Percentiles rank a stretch among this genome's conserved stretches.
Evolutionary conservation across 129 eudicot genomes (phyloP).

Genomic region (Heracleum sosnowskyi): DNA sequence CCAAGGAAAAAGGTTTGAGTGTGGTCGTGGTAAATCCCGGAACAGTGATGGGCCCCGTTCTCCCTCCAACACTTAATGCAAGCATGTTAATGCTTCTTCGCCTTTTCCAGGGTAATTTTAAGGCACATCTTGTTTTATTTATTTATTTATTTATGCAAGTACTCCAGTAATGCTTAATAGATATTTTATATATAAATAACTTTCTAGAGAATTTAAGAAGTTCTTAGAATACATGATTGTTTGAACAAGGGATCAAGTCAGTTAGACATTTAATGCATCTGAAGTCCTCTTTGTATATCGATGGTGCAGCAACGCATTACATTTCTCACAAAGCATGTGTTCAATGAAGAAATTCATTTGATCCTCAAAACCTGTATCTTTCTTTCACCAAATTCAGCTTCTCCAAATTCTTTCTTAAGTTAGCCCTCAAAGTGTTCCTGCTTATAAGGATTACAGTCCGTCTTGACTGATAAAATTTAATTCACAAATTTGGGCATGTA

Average conservation of each 20-base stretch:
- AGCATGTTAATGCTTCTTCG: conserved; percentile 82
- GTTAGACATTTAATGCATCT: background rate
- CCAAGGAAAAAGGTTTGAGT: conserved; percentile 68
- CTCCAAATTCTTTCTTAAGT: background rate
- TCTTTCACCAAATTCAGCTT: background rate
- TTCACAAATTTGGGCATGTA: background rate
- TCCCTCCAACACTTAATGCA: conserved; percentile 74
- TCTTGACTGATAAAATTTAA: background rate
- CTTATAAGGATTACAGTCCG: background rate
- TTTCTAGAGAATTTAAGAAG: background rate
- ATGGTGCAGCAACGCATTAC: background rate
- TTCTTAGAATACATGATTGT: background rate
- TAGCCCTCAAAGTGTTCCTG: background rate
- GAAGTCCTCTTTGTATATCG: background rate
- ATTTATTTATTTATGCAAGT: background rate
- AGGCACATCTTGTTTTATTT: background rate
- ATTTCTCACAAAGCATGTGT: background rate
- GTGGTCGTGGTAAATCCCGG: conserved; percentile 92
- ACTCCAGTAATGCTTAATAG: background rate
- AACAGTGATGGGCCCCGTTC: conserved; percentile 77
- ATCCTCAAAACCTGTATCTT: background rate
- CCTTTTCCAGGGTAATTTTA: conserved; percentile 76
- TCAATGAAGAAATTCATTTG: background rate
- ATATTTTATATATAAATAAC: background rate
- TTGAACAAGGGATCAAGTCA: background rate